A percentile compares a stretch with the other conserved stretches of the same genome.
Evolutionary conservation across 2,329 filamentous ascomycete genomes (phyloP).

Genomic region (Biscogniauxia sp.): DNA sequence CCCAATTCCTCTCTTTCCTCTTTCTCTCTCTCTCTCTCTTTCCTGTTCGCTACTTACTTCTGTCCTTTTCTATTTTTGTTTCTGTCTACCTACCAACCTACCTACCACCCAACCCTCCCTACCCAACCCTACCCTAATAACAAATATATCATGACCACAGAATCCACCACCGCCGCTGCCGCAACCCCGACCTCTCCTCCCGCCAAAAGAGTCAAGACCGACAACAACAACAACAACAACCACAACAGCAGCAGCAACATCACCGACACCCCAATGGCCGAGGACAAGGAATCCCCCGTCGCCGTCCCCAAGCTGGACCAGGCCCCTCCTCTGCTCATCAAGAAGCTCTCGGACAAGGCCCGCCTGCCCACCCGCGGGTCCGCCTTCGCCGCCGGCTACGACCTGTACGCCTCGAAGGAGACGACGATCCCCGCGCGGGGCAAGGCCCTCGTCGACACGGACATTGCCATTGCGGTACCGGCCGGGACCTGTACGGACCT

Average conservation of each 20-base stretch:
- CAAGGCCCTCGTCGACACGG: slow-evolving; percentile 85
- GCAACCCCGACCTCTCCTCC: slow-evolving; percentile 67
- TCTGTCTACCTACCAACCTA: slow-evolving; percentile 7
- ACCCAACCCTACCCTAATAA: background rate
- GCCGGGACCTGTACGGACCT: slow-evolving; percentile 86
- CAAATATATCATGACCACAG: slow-evolving; percentile 33
- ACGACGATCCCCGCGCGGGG: slow-evolving; percentile 77
- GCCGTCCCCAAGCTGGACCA: slow-evolving; percentile 36
- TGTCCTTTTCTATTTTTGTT: background rate
- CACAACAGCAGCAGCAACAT: slow-evolving; percentile 19
- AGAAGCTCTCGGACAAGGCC: slow-evolving; percentile 81
- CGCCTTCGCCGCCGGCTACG: slow-evolving; percentile 88
- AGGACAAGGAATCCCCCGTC: slow-evolving; percentile 27
- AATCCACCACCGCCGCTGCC: slow-evolving; percentile 39
- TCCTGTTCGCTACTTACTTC: background rate
- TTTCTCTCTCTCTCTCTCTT: background rate
- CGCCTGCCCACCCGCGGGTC: slow-evolving; percentile 84
- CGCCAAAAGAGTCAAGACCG: slow-evolving; percentile 75
- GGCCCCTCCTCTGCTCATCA: slow-evolving; percentile 71
- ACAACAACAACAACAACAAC: slow-evolving; percentile 35
- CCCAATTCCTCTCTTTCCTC: background rate
- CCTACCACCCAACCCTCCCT: background rate
- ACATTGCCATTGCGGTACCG: slow-evolving; percentile 87
- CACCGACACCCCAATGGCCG: slow-evolving; percentile 18
- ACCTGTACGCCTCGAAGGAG: slow-evolving; percentile 78